Conservation (phyloP, 495 filamentous ascomycete species). For the Podospora australis region DNA sequence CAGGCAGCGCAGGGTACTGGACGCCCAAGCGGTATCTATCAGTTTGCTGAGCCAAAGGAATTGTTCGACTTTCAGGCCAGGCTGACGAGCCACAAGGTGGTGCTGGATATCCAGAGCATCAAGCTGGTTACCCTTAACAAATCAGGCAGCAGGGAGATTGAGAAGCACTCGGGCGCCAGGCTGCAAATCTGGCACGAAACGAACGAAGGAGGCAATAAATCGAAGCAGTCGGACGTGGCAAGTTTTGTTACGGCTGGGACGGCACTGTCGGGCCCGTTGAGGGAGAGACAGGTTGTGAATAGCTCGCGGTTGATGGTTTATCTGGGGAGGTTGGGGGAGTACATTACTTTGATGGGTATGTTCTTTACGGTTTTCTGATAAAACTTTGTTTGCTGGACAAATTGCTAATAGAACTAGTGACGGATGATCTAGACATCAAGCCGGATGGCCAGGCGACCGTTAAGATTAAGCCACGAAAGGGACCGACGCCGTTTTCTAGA, state of each 20-base stretch:
- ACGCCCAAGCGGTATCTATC: slow-evolving; percentile 26
- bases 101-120: slow-evolving; percentile 28
- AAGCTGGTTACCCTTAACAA: slow-evolving; percentile 21
- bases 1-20: slow-evolving; percentile 11
- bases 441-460: slow-evolving; percentile 23
- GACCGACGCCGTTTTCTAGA: slow-evolving; percentile 14
- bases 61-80: slow-evolving; percentile 30
- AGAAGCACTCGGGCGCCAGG: slow-evolving; percentile 24
- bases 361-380: neutral
- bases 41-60: slow-evolving; percentile 17
- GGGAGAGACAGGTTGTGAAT: slow-evolving; percentile 23
- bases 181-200: slow-evolving; percentile 33
- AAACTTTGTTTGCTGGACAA: neutral
- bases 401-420: slow-evolving; percentile 14
- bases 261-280: slow-evolving; percentile 23
- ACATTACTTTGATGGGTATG: slow-evolving; percentile 26
- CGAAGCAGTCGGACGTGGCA: slow-evolving; percentile 16
- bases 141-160: slow-evolving; percentile 16
- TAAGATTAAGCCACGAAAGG: slow-evolving; percentile 24
- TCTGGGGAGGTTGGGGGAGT: slow-evolving; percentile 25
- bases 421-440: slow-evolving; percentile 30
- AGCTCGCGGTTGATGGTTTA: slow-evolving; percentile 24
- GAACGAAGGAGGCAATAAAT: neutral
- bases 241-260: slow-evolving; percentile 30
- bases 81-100: slow-evolving; percentile 28